These are phyloP conservation scores for Exophiala sideris DNA, from an alignment of 2,329 filamentous ascomycete species.

Conservation along the genomic window DNA sequence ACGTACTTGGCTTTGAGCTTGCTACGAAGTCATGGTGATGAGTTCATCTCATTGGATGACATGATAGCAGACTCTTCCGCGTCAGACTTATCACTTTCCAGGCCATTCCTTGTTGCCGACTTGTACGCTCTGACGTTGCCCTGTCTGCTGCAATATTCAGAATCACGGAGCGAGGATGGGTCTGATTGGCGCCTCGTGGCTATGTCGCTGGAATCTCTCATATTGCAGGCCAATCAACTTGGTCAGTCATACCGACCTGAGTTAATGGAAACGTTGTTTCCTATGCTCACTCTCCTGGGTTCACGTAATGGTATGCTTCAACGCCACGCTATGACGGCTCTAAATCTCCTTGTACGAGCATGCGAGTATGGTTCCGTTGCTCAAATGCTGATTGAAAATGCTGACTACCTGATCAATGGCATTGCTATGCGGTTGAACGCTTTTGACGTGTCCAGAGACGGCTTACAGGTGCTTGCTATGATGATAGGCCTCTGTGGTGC, in stretches of 20 bases:
- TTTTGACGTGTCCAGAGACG: slow-evolving; percentile 86
- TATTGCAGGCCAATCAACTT: slow-evolving; percentile 68
- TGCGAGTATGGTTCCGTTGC: slow-evolving; percentile 74
- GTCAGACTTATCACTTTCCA: slow-evolving; percentile 33
- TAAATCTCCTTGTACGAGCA: slow-evolving; percentile 73
- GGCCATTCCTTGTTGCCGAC: slow-evolving; percentile 42
- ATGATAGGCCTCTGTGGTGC: slow-evolving; percentile 87
- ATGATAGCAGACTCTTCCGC: slow-evolving; percentile 56
- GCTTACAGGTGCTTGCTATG: slow-evolving; percentile 87
- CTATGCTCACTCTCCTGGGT: slow-evolving; percentile 82
- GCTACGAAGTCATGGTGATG: slow-evolving; percentile 47
- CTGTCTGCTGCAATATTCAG: slow-evolving; percentile 34
- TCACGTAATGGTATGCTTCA: slow-evolving; percentile 66
- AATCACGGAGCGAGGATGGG: slow-evolving; percentile 35
- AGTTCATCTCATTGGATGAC: slow-evolving; percentile 58
- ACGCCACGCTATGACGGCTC: slow-evolving; percentile 74
- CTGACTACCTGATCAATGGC: slow-evolving; percentile 94
- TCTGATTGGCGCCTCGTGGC: slow-evolving; percentile 71
- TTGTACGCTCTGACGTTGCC: slow-evolving; percentile 43
- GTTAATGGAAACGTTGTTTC: slow-evolving; percentile 86
- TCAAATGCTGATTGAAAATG: slow-evolving; percentile 81
- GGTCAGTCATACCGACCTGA: slow-evolving; percentile 72
- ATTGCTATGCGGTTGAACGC: slow-evolving; percentile 85
- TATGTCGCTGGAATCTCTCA: slow-evolving; percentile 75
- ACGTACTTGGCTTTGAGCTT: slow-evolving; percentile 79